A percentile compares a stretch with the other conserved stretches of the same genome.
Evolutionary conservation across 805 yeast genomes (phyloP).

Genomic region (Maudiozyma bulderi): DNA sequence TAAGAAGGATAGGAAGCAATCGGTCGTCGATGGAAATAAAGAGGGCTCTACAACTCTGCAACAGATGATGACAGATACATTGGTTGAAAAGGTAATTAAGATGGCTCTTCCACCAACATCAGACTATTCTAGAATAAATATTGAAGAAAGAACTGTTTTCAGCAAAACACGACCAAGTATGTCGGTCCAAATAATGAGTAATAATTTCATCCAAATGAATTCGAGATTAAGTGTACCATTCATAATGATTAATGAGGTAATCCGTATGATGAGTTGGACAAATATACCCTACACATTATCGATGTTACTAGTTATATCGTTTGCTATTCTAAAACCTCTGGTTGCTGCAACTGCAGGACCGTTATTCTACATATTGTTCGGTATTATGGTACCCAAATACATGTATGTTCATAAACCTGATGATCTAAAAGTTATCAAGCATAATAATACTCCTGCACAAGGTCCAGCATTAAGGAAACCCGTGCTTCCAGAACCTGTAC

Average conservation of each 20-base stretch:
- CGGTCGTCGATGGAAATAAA: neutral
- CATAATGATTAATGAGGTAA: conserved; percentile 46
- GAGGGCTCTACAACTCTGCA: conserved; percentile 16
- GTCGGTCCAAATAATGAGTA: conserved; percentile 60
- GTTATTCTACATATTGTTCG: conserved; percentile 40
- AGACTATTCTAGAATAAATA: conserved; percentile 34
- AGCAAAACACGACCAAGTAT: conserved; percentile 60
- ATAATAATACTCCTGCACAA: conserved; percentile 38
- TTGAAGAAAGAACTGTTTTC: conserved; percentile 46
- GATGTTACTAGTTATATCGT: conserved; percentile 40
- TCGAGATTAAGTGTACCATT: conserved; percentile 56
- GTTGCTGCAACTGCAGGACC: conserved; percentile 45
- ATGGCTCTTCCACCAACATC: conserved; percentile 64
- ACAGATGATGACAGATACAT: conserved; percentile 48
- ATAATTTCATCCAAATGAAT: conserved; percentile 52
- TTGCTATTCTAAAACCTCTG: conserved; percentile 51
- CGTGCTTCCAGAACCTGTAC: conserved; percentile 57
- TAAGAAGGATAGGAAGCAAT: neutral
- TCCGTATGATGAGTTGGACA: conserved; percentile 53
- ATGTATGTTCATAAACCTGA: conserved; percentile 56
- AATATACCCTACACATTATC: conserved; percentile 55
- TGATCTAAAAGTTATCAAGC: conserved; percentile 21
- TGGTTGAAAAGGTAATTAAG: conserved; percentile 60
- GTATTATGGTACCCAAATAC: conserved; percentile 62
- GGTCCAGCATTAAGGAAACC: conserved; percentile 43